Evolutionary conservation across 1,284 basidiomycete species (phyloP).

Genomic region (Stereum hirsutum): DNA sequence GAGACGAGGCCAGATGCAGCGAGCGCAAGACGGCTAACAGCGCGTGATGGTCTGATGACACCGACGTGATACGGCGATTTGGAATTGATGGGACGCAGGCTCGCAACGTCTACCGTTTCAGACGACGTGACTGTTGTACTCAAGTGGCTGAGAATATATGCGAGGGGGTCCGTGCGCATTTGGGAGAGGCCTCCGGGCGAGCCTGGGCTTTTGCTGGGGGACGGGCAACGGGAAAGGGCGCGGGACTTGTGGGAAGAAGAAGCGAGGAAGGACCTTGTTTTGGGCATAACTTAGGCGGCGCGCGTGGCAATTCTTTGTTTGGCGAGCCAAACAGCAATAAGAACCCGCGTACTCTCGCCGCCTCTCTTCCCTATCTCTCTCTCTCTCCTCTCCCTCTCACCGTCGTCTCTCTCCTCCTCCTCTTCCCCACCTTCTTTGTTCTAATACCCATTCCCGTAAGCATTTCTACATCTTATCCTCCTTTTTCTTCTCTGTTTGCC

Average conservation of each 20-base stretch:
- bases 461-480: slow-evolving; percentile 9
- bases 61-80: too few species aligned
- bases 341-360: slow-evolving; percentile 24
- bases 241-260: not conserved
- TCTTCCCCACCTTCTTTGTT: slow-evolving; percentile 16
- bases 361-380: slow-evolving; percentile 21
- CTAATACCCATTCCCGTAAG: slow-evolving; percentile 15
- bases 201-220: not conserved
- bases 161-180: not conserved
- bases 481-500: slow-evolving; percentile 12
- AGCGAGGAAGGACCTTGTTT: not conserved
- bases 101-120: too few species aligned
- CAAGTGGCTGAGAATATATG: not conserved
- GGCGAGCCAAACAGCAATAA: slow-evolving; percentile 42
- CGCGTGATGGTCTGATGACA: too few species aligned
- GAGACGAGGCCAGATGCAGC: too few species aligned
- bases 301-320: not conserved
- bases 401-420: slow-evolving; percentile 14
- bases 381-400: slow-evolving; percentile 12
- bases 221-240: not conserved
- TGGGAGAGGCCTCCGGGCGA: not conserved
- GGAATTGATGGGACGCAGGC: too few species aligned
- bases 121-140: not conserved
- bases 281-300: not conserved
- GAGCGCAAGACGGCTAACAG: too few species aligned